Evolutionary conservation across 768 basidiomycete species (phyloP), one percentile per base, ranked within the genome.

Genomic region (Leccinum olivaceopallidum): DNA sequence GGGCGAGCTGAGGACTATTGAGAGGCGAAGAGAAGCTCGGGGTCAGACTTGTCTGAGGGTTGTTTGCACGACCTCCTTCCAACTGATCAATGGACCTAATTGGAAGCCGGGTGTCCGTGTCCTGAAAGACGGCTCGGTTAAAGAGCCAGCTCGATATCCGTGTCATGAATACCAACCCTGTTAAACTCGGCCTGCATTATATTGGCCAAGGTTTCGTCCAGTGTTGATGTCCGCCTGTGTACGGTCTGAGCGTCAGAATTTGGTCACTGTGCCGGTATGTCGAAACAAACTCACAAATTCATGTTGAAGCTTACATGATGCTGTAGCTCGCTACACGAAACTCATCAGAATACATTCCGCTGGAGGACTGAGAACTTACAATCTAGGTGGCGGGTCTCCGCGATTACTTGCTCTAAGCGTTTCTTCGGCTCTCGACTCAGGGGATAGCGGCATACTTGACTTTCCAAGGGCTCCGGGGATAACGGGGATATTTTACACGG

Each of bases 251-350:
- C 5, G n/a, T 57, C 39, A 52, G 18, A 9, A 12, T 13, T 53
- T 34, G 36, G 20, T 13, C 5, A 24, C 26, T 30, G 48, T 3
- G 9, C 20, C 7, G 12, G 2, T 44, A 55, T 36, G 3, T 9
- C 10, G 22, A 26, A 18, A 1, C 18, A 44, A 20, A 61, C 62
- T 53, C 1, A 67, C 67, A 30, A 42, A 22, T 36, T 57, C 26
- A 36, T 22, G 14, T 63, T 48, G 12, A 53, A 13, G 4, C 20
- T 16, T 18, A 53, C 47, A 18, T 5, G 5, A 30, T 36, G 14
- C 10, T 10, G 22, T n/a, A 13, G 13, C 3, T 53, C 51, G 47
- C 65, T 67, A 14, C 2, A 28, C n/a, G 6, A 5, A 6, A 9
- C 8, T 0, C 0, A 2, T 68, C 4, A 67, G 51, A 53, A 42